A percentile compares a stretch with the other conserved stretches of the same genome.
Conservation (phyloP, 495 filamentous ascomycete genomes). For the Lasiosphaeria miniovina region DNA sequence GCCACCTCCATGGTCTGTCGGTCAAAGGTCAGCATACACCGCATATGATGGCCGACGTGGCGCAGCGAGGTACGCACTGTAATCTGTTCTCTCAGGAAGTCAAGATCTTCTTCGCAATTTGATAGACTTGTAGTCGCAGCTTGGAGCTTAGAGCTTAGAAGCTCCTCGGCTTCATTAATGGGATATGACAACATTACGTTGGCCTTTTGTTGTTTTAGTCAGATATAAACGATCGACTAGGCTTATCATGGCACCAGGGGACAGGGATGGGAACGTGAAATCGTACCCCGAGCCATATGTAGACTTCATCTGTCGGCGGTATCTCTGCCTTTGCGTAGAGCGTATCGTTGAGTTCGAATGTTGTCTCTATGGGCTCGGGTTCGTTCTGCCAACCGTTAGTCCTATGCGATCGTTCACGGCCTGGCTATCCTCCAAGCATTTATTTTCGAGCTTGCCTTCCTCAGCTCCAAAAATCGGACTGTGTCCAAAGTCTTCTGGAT, state of each 20-base stretch:
- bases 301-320: slow-evolving; percentile 84
- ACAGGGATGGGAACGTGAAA: slow-evolving; percentile 3
- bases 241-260: background rate
- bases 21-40: slow-evolving; percentile 23
- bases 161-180: slow-evolving; percentile 75
- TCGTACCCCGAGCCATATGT: slow-evolving; percentile 88
- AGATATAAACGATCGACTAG: background rate
- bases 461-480: slow-evolving; percentile 73
- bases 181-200: slow-evolving; percentile 98
- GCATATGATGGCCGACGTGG: background rate
- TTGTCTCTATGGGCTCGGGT: slow-evolving; percentile 74
- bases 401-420: background rate
- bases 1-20: slow-evolving; percentile 90
- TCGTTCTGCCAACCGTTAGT: slow-evolving; percentile 30
- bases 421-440: background rate
- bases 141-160: slow-evolving; percentile 74
- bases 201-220: slow-evolving; percentile 48
- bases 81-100: slow-evolving; percentile 94
- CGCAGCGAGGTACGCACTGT: slow-evolving; percentile 57
- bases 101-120: slow-evolving; percentile 93
- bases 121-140: slow-evolving; percentile 72
- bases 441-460: slow-evolving; percentile 48
- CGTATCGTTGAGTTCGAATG: slow-evolving; percentile 95
- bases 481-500: slow-evolving; percentile 97
- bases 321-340: slow-evolving; percentile 85